Conservation (phyloP, 164 flowering plant species). For the Kingdonia uniflora region DNA sequence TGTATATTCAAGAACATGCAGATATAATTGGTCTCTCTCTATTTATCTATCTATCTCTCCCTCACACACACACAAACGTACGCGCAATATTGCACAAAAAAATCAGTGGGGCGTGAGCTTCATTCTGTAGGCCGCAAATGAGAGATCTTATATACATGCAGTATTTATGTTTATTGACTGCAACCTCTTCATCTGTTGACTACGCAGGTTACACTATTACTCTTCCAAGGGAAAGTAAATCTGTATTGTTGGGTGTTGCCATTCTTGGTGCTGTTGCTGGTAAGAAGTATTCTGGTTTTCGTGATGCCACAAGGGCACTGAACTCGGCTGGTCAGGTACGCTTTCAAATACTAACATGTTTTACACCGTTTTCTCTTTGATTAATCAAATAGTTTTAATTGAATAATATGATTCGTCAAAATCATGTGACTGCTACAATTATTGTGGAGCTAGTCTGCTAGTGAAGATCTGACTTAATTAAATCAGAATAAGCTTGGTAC, state of each 20-base stretch:
- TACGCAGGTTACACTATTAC: slow-evolving; percentile 65
- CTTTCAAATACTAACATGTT: background rate
- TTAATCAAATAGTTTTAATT: background rate
- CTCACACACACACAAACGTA: background rate
- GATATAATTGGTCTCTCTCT: slow-evolving; percentile 62
- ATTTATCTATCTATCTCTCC: slow-evolving; percentile 17
- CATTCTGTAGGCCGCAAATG: too few species aligned
- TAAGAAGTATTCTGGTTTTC: slow-evolving; percentile 57
- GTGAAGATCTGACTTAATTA: too few species aligned
- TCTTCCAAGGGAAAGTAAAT: slow-evolving; percentile 83
- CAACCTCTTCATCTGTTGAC: background rate
- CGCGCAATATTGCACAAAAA: too few species aligned
- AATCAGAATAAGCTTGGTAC: too few species aligned
- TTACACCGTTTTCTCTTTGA: background rate
- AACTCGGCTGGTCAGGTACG: slow-evolving; percentile 91
- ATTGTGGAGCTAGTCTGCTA: too few species aligned
- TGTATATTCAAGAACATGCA: slow-evolving; percentile 87
- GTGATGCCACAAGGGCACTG: slow-evolving; percentile 79
- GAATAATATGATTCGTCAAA: too few species aligned
- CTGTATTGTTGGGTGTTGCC: slow-evolving; percentile 90
- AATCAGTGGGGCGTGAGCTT: too few species aligned
- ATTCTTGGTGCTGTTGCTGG: slow-evolving; percentile 95
- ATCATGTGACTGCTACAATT: too few species aligned
- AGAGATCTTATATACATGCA: slow-evolving; percentile 1
- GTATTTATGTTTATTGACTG: background rate